A percentile compares a stretch with the other conserved stretches of the same genome.
phyloP scores from a whole-genome alignment of 2,329 filamentous ascomycete species.

The Ilyonectria destructans region DNA sequence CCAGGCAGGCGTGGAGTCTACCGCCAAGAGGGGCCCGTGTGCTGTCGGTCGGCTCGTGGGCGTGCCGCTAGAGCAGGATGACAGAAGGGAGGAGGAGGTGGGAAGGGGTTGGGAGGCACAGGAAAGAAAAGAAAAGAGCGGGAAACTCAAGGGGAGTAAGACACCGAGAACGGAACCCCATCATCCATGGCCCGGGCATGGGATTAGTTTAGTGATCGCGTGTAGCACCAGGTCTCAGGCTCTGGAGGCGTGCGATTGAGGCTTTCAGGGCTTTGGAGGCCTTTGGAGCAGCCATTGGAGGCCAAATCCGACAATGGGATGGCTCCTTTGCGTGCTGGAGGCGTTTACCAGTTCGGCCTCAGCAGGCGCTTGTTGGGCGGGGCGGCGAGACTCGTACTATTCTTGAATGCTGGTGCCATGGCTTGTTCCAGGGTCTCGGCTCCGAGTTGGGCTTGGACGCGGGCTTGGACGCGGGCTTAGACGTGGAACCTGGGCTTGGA shows the following conservation, averaged over 20 bases:
- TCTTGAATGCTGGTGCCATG: conserved; percentile 5
- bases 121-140: conserved; percentile 2
- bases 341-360: not conserved
- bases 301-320: not conserved
- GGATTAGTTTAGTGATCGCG: conserved; percentile 24
- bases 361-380: not conserved
- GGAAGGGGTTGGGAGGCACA: not conserved
- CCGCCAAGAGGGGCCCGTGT: not conserved
- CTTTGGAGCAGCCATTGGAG: not conserved
- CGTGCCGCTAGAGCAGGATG: conserved; percentile 1
- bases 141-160: conserved; percentile 3
- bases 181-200: not conserved
- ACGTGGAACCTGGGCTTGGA: too few relatives aligned
- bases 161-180: conserved; percentile 7
- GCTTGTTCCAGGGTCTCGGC: not conserved
- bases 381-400: conserved; percentile 1
- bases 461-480: not conserved
- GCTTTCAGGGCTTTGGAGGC: not conserved
- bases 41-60: not conserved
- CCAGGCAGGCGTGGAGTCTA: not conserved
- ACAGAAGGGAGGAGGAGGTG: not conserved
- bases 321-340: conserved; percentile 5
- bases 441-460: not conserved
- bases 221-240: conserved; percentile 13
- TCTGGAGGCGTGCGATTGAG: conserved; percentile 23